A percentile compares a stretch with the other conserved stretches of the same genome.
phyloP scores from a whole-genome alignment of 805 yeast species.

The Wickerhamiella lipophila region DNA sequence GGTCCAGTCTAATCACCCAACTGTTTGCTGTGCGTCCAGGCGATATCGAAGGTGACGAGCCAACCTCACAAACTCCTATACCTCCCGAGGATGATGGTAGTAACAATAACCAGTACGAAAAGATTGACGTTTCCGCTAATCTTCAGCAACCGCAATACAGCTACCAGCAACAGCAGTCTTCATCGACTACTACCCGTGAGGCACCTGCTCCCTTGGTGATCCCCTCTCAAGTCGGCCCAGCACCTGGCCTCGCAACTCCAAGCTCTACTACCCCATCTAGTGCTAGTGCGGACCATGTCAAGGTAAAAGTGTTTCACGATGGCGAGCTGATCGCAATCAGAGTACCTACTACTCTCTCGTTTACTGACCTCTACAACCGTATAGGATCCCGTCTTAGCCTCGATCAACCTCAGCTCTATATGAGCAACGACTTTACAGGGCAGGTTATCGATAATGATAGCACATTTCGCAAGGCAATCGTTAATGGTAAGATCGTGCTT shows the following conservation, averaged over 20 bases:
- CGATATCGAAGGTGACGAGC: conserved; percentile 39
- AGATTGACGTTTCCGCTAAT: not conserved
- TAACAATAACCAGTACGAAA: not conserved
- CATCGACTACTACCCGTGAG: not conserved
- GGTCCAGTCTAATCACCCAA: conserved; percentile 50
- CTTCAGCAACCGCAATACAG: conserved; percentile 8
- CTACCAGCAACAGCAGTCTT: not conserved
- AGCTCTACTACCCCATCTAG: conserved; percentile 3
- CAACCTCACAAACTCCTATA: conserved; percentile 26
- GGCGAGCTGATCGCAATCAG: conserved; percentile 31
- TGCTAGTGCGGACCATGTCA: conserved; percentile 19
- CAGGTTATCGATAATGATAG: conserved; percentile 22
- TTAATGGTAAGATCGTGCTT: conserved; percentile 26
- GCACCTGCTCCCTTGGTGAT: not conserved
- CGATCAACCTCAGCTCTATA: conserved; percentile 22
- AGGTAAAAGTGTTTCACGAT: conserved; percentile 30
- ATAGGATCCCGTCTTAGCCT: conserved; percentile 27
- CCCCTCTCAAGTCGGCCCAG: not conserved
- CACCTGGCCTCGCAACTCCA: not conserved
- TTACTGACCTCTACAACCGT: conserved; percentile 24
- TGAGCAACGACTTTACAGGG: conserved; percentile 23
- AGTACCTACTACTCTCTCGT: conserved; percentile 27
- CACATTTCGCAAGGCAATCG: conserved; percentile 23
- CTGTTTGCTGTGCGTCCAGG: conserved; percentile 59
- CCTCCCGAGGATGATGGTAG: conserved; percentile 21